These are phyloP conservation scores for Recurvomyces mirabilis DNA, from an alignment of 495 filamentous ascomycete species.

Conservation along the genomic window DNA sequence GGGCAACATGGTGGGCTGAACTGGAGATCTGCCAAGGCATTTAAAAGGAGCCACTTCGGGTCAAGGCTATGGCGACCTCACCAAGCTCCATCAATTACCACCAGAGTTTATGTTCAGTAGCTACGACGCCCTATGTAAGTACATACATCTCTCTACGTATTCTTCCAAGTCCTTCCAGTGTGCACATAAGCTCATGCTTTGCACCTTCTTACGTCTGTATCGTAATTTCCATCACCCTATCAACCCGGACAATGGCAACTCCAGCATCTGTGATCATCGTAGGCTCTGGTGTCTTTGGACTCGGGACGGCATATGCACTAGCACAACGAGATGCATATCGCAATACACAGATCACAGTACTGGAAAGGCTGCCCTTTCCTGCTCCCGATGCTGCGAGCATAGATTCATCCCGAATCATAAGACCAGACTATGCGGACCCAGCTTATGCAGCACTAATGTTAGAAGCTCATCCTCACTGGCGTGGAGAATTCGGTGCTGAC, in stretches of 20 bases:
- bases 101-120: no score
- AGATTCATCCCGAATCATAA: conserved; percentile 38
- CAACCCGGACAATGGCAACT: not conserved
- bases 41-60: no score
- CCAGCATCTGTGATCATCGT: conserved; percentile 29
- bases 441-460: conserved; percentile 60
- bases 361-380: conserved; percentile 25
- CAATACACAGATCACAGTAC: conserved; percentile 21
- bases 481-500: conserved; percentile 49
- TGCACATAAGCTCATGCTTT: not conserved
- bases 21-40: no score
- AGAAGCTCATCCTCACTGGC: conserved; percentile 60
- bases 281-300: conserved; percentile 30
- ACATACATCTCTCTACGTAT: not conserved
- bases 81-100: no score
- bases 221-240: not conserved
- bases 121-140: conserved; percentile 4
- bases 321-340: conserved; percentile 16
- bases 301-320: conserved; percentile 26
- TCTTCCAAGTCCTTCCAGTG: no score
- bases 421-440: conserved; percentile 68
- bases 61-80: no score
- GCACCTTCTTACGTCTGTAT: not conserved
- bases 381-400: conserved; percentile 26
- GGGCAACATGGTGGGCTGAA: no score